Conservation (phyloP, 768 basidiomycete species). For the Candolleomyces efflorescens region DNA sequence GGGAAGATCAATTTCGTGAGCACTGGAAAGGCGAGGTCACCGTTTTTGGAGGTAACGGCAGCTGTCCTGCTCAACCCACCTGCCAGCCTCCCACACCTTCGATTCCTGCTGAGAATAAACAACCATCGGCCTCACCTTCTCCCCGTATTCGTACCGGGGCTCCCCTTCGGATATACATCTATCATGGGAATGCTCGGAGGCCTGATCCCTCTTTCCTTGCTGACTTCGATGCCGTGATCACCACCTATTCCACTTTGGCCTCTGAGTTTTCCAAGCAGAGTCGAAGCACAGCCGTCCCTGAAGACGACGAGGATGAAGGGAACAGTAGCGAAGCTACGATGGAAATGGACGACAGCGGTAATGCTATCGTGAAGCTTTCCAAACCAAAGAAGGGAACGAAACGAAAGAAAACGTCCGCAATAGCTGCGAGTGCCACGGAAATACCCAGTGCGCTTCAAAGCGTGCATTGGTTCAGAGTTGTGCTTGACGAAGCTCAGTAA, state of each 20-base stretch:
- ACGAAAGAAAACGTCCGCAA: slow-evolving; percentile 49
- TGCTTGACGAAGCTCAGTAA: slow-evolving; percentile 94
- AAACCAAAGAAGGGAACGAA: slow-evolving; percentile 70
- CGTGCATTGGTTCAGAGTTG: slow-evolving; percentile 94
- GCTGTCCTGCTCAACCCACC: slow-evolving; percentile 28
- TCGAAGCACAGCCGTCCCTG: slow-evolving; percentile 52
- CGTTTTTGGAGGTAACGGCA: slow-evolving; percentile 75
- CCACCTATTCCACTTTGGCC: slow-evolving; percentile 93
- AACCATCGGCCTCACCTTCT: slow-evolving; percentile 26
- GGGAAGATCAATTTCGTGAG: slow-evolving; percentile 98
- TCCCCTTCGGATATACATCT: slow-evolving; percentile 84
- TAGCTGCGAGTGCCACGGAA: slow-evolving; percentile 32
- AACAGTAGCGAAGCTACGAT: slow-evolving; percentile 56
- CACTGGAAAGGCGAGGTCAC: slow-evolving; percentile 91
- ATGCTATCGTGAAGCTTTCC: slow-evolving; percentile 51
- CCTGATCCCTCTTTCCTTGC: slow-evolving; percentile 85
- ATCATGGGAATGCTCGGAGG: slow-evolving; percentile 88
- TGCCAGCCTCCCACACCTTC: slow-evolving; percentile 23
- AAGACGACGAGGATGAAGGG: slow-evolving; percentile 67
- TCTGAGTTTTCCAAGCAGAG: slow-evolving; percentile 92
- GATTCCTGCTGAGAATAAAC: slow-evolving; percentile 25
- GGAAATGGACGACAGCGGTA: slow-evolving; percentile 67
- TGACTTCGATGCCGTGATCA: slow-evolving; percentile 96
- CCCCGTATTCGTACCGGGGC: slow-evolving; percentile 42
- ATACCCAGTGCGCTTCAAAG: slow-evolving; percentile 82